phyloP scores from a whole-genome alignment of 495 filamentous ascomycete species.

The Patellaria atrata region DNA sequence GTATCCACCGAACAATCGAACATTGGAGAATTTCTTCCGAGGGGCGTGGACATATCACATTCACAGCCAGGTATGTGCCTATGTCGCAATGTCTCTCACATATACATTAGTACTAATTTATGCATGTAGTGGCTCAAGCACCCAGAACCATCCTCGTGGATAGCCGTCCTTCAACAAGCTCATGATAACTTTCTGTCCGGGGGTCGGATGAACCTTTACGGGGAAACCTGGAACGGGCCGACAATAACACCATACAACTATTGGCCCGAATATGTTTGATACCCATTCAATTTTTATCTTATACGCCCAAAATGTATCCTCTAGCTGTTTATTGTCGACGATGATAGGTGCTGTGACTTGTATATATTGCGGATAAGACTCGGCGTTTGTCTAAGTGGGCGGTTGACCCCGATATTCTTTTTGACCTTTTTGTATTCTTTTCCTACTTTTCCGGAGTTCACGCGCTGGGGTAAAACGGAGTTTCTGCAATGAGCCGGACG shows the following conservation, averaged over 20 bases:
- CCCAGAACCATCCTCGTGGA: constrained; percentile 43
- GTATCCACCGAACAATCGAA: constrained; percentile 40
- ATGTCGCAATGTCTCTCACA: background rate
- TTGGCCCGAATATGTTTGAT: constrained; percentile 27
- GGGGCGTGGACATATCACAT: constrained; percentile 45
- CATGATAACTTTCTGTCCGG: constrained; percentile 40
- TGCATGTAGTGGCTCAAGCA: constrained; percentile 35
- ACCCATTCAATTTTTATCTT: background rate
- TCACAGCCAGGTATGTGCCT: constrained; percentile 39
- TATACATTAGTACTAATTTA: constrained; percentile 3
- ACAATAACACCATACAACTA: constrained; percentile 22
- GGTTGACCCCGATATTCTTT: too few relatives aligned
- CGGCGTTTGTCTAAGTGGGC: too few relatives aligned
- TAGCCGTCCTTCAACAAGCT: constrained; percentile 38
- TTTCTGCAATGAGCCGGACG: too few relatives aligned
- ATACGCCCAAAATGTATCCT: background rate
- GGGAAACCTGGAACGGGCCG: constrained; percentile 39
- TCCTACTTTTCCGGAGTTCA: too few relatives aligned
- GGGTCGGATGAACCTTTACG: constrained; percentile 35
- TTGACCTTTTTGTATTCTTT: too few relatives aligned
- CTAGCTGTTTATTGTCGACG: too few relatives aligned
- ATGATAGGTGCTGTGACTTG: too few relatives aligned
- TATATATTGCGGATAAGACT: background rate
- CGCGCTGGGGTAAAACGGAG: too few relatives aligned
- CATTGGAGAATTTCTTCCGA: constrained; percentile 40